These are phyloP conservation scores for Chlorella variabilis DNA, from an alignment of 163 green algal genomes.

Conservation along the genomic window DNA sequence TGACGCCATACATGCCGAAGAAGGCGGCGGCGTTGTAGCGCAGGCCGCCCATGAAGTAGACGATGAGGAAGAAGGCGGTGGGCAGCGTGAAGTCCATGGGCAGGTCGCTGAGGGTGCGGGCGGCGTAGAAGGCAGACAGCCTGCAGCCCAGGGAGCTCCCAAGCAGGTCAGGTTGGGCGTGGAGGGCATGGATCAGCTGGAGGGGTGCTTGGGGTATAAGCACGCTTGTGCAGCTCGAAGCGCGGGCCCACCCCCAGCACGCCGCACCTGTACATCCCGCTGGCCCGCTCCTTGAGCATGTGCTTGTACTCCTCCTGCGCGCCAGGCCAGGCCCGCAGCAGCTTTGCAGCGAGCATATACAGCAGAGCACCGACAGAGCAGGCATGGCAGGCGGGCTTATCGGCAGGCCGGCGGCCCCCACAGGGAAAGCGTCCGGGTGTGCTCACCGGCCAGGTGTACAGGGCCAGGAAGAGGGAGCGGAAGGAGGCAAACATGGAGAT, in stretches of 20 bases:
- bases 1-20: slow-evolving; percentile 70
- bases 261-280: slow-evolving; percentile 68
- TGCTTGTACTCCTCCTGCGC: slow-evolving; percentile 90
- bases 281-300: slow-evolving; percentile 82
- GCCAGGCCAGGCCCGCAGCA: too few relatives aligned
- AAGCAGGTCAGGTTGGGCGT: too few relatives aligned
- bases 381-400: neutral
- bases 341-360: too few relatives aligned
- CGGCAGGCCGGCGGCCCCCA: too few relatives aligned
- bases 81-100: slow-evolving; percentile 87
- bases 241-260: neutral
- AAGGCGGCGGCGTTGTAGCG: slow-evolving; percentile 69
- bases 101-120: slow-evolving; percentile 75
- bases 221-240: too few relatives aligned
- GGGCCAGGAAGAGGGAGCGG: slow-evolving; percentile 72
- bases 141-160: too few relatives aligned
- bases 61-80: slow-evolving; percentile 76
- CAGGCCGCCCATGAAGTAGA: slow-evolving; percentile 90
- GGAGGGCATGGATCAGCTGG: too few relatives aligned
- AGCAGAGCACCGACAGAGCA: too few relatives aligned
- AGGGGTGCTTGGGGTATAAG: too few relatives aligned
- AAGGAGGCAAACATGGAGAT: slow-evolving; percentile 88
- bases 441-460: neutral
- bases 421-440: too few relatives aligned
- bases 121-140: slow-evolving; percentile 90